phyloP scores from a whole-genome alignment of 495 filamentous ascomycete species.

The Ramalina intermedia region DNA sequence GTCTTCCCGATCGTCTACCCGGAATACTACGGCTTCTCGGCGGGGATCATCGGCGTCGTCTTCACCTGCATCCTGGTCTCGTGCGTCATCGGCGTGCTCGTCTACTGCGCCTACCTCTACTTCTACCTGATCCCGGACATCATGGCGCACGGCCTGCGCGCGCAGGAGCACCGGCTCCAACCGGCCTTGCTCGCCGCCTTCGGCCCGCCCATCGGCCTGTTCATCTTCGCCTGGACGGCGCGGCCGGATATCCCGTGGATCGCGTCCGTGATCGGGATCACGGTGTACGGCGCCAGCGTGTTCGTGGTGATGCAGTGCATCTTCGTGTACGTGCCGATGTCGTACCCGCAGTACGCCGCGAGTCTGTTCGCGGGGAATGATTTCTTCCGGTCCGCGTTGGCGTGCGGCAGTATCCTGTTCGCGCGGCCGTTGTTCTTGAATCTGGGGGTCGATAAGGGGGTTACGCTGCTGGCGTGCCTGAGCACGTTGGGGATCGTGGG shows the following conservation, averaged over 20 bases:
- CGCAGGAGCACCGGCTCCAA: constrained; percentile 34
- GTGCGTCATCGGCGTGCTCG: constrained; percentile 34
- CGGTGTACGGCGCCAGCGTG: constrained; percentile 32
- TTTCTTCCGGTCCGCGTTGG: constrained; percentile 28
- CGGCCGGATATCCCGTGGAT: constrained; percentile 42
- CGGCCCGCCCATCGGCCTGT: constrained; percentile 39
- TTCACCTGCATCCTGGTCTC: constrained; percentile 50
- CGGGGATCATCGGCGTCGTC: constrained; percentile 46
- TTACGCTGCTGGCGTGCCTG: constrained; percentile 12
- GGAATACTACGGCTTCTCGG: constrained; percentile 44
- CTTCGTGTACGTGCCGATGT: constrained; percentile 38
- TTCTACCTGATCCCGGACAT: constrained; percentile 37
- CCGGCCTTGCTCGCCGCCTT: constrained; percentile 41
- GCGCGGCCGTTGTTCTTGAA: constrained; percentile 30
- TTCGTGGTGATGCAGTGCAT: constrained; percentile 41
- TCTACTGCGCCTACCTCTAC: constrained; percentile 38
- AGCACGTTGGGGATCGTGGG: constrained; percentile 17
- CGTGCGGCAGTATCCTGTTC: constrained; percentile 35
- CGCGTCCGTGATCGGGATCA: constrained; percentile 40
- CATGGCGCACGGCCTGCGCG: constrained; percentile 15
- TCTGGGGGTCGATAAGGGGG: constrained; percentile 25
- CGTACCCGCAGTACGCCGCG: constrained; percentile 40
- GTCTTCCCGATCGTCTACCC: constrained; percentile 61
- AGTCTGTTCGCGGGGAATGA: constrained; percentile 38
- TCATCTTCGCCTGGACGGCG: constrained; percentile 49